phyloP scores from a whole-genome alignment of 768 basidiomycete genomes.

The Rhizopogon vulgaris region DNA sequence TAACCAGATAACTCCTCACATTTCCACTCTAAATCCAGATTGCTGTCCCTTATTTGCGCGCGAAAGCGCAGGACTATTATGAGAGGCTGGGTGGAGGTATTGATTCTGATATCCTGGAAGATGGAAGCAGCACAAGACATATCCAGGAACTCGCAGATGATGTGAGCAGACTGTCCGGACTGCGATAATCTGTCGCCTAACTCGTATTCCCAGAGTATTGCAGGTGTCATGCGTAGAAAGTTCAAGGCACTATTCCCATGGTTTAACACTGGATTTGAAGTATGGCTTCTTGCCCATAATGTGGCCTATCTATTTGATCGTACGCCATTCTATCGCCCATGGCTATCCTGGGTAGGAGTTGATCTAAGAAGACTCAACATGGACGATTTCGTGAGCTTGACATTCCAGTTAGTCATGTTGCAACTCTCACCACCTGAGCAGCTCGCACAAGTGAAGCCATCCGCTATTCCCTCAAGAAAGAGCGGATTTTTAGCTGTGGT shows the following conservation, averaged over 20 bases:
- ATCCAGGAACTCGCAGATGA: conserved; percentile 44
- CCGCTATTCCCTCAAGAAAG: conserved; percentile 16
- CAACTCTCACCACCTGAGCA: conserved; percentile 7
- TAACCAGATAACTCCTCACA: neutral
- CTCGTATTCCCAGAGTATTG: conserved; percentile 36
- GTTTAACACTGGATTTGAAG: conserved; percentile 68
- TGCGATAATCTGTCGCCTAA: conserved; percentile 2
- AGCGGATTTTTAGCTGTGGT: conserved; percentile 38
- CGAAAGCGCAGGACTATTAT: conserved; percentile 86
- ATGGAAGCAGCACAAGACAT: conserved; percentile 39
- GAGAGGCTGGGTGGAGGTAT: conserved; percentile 85
- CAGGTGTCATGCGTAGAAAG: conserved; percentile 45
- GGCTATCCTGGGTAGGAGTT: conserved; percentile 82
- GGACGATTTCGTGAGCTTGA: conserved; percentile 66
- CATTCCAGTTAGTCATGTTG: neutral
- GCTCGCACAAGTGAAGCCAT: conserved; percentile 13
- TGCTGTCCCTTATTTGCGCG: conserved; percentile 82
- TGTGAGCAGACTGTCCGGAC: conserved; percentile 28
- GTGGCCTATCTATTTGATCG: conserved; percentile 86
- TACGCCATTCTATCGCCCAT: conserved; percentile 84
- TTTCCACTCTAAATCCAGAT: conserved; percentile 39
- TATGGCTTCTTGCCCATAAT: conserved; percentile 81
- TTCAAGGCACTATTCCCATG: conserved; percentile 83
- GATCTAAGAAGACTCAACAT: conserved; percentile 73
- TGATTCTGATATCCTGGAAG: conserved; percentile 58